Evolutionary conservation across 225 moss, liverwort and hornwort species (phyloP), one percentile per base, ranked within the genome.

Genomic region (Bryum argenteum): DNA sequence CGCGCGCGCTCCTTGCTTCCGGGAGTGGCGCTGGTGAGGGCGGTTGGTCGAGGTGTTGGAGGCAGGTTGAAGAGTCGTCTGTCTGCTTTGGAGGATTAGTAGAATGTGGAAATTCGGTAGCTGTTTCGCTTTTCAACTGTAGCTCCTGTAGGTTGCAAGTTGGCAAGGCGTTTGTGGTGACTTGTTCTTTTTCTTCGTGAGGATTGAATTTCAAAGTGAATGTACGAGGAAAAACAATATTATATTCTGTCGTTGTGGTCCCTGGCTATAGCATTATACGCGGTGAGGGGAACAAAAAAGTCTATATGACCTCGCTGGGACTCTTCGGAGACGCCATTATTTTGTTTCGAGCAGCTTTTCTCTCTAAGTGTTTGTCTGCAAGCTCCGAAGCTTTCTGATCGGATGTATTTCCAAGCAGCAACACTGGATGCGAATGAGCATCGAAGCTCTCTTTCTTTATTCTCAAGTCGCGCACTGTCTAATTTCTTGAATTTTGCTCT

Each of bases 31-130:
- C 74, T 17, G 66, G 67, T 63, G n/a, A 67, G 70, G 71, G 66
- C 78, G 65, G 77, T 21, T 73, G 44, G 47, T 47, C 19, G 73
- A 59, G 51, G 39, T 22, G n/a, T 33, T 17, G n/a, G n/a, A n/a
- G n/a, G n/a, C 21, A 47, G 66, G 61, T 74, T 77, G 74, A 82
- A 78, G 82, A 63, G 82, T 58, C 82, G 75, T 67, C 70, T 70
- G 70, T 39, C 70, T 58, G 39, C 13, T 23, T 38, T 18, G 69
- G 13, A 39, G 17, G 44, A 17, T 17, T 48, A 48, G 18, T 23
- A 33, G 26, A 54, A 65, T 69, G 77, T 64, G 81, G 70, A 62
- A 51, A 42, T 61, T 79, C 82, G 71, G 71, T 58, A 51, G 11
- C 42, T 39, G 39, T 67, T 33, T 75, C 50, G 74, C 67, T 41